Conservation (phyloP, 345 rosid species). For the Moricandia arvensis region DNA sequence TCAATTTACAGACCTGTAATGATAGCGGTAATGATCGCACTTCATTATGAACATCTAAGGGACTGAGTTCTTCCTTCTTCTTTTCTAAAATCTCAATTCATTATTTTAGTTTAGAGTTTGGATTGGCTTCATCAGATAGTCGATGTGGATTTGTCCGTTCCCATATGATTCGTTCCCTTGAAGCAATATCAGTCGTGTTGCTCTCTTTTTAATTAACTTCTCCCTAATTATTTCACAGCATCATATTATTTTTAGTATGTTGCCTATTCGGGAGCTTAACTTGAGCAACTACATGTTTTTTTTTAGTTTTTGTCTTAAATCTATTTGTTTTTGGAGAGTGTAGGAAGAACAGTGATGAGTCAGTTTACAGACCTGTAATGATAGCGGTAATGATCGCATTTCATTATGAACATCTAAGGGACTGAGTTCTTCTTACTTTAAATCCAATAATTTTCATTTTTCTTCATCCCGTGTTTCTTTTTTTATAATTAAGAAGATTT, state of each 20-base stretch:
- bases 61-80: slow-evolving; percentile 55
- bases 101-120: background rate
- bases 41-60: slow-evolving; percentile 81
- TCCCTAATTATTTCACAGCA: background rate
- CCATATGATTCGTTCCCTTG: slow-evolving; percentile 83
- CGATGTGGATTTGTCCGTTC: slow-evolving; percentile 47
- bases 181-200: slow-evolving; percentile 67
- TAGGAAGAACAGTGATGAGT: background rate
- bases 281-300: slow-evolving; percentile 46
- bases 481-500: background rate
- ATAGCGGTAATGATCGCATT: slow-evolving; percentile 5
- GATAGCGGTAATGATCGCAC: slow-evolving; percentile 86
- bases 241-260: background rate
- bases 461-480: background rate
- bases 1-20: slow-evolving; percentile 81
- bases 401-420: slow-evolving; percentile 11
- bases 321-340: background rate
- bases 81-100: background rate
- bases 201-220: slow-evolving; percentile 3
- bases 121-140: slow-evolving; percentile 47
- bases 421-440: background rate
- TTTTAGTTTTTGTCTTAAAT: background rate
- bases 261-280: slow-evolving; percentile 31
- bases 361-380: slow-evolving; percentile 9
- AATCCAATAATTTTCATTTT: background rate